These are phyloP conservation scores for Coniochaeta sp. DNA, from an alignment of 2,329 filamentous ascomycete genomes.

Conservation along the genomic window DNA sequence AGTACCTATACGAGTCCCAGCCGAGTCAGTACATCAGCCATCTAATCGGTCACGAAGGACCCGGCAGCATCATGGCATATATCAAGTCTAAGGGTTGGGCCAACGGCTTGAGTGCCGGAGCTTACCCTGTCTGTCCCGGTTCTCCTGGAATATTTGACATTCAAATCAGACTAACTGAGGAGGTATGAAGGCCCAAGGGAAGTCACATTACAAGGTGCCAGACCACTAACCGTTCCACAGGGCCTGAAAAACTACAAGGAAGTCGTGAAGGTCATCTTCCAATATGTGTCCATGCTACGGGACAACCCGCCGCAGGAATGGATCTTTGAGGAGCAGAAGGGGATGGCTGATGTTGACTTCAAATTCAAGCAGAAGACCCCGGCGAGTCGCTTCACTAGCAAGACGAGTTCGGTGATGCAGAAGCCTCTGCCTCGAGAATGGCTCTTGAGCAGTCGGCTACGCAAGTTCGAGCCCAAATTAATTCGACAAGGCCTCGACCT, in stretches of 20 bases:
- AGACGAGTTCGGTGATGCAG: constrained; percentile 82
- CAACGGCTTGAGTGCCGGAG: constrained; percentile 72
- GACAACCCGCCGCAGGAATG: constrained; percentile 78
- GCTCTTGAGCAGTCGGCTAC: constrained; percentile 73
- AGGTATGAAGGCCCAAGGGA: constrained; percentile 39
- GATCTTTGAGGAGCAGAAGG: constrained; percentile 90
- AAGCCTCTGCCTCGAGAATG: constrained; percentile 79
- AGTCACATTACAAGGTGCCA: background rate
- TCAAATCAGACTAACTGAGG: constrained; percentile 72
- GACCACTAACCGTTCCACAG: constrained; percentile 21
- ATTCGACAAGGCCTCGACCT: constrained; percentile 69
- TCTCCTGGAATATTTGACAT: constrained; percentile 71
- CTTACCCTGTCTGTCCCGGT: constrained; percentile 69
- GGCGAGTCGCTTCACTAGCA: constrained; percentile 82
- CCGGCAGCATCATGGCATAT: constrained; percentile 84
- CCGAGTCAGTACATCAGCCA: constrained; percentile 83
- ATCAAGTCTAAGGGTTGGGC: constrained; percentile 88
- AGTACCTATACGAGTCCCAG: constrained; percentile 68
- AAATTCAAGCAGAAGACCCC: constrained; percentile 90
- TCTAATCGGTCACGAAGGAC: constrained; percentile 85
- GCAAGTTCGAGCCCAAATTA: constrained; percentile 70
- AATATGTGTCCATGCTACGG: constrained; percentile 82
- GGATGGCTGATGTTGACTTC: constrained; percentile 88
- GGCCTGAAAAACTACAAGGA: constrained; percentile 74
- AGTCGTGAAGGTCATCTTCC: constrained; percentile 76